Conservation (phyloP, 306 rosid species). For the Casuarina glauca region DNA sequence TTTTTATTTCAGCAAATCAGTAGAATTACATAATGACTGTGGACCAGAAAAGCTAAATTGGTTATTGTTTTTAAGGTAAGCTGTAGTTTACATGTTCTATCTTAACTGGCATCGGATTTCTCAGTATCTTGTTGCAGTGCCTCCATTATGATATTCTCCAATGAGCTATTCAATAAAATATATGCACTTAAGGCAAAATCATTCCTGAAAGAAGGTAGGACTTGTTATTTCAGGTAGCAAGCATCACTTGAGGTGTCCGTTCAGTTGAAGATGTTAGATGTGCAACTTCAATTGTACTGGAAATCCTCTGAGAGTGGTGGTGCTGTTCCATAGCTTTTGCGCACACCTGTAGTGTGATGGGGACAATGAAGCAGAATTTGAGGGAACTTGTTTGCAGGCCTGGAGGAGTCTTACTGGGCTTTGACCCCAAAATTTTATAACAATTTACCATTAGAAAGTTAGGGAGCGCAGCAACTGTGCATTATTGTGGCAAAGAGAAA, state of each 20-base stretch:
- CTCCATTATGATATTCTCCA: not conserved
- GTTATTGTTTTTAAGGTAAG: not conserved
- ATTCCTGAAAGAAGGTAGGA: not conserved
- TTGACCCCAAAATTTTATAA: not conserved
- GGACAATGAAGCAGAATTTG: not conserved
- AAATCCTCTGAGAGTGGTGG: not conserved
- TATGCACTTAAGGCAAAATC: not conserved
- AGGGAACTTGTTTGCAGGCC: not conserved
- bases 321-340: not conserved
- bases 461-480: not conserved
- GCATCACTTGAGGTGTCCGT: not conserved
- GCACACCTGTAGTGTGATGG: not conserved
- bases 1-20: not conserved
- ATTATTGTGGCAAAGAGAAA: not conserved
- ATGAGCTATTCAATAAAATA: not conserved
- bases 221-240: not conserved
- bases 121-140: not conserved
- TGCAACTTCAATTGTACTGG: not conserved
- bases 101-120: not conserved
- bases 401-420: not conserved
- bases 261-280: conserved; percentile 1
- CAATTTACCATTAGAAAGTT: not conserved
- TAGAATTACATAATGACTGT: not conserved
- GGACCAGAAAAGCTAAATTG: not conserved
- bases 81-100: not conserved